Evolutionary conservation across 2,329 filamentous ascomycete genomes (phyloP), one percentile per base, ranked within the genome.

Genomic region (Phoma sp.): DNA sequence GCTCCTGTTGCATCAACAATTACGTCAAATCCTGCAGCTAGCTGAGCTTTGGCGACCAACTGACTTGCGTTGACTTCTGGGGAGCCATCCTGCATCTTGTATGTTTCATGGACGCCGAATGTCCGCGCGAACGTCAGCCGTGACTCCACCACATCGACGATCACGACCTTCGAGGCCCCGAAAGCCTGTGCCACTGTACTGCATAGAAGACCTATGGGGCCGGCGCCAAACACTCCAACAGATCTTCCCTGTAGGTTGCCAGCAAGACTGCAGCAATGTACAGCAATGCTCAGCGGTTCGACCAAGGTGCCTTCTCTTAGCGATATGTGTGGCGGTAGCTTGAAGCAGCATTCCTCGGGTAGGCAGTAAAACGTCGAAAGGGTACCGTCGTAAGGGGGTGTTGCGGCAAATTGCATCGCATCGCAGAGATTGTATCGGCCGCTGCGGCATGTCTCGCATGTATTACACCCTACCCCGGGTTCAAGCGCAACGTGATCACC

Each of bases 241-340:
- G 55, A 40, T 21, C 44, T 57, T 31, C 60, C 60, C 38, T 51
- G 54, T 24, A 57, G 13, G 25, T 65, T 55, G 19, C 66, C 63
- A 8, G 89, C 86, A 53, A 83, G 46, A 15, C 59, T 64, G 46
- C 59, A 63, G 6, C 63, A 51, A 41, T 69, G 65, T 12, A 71
- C 67, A 10, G 67, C 68, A 12, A 70, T 64, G 0, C 60, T 60
- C 9, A 71, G 53, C 6, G 68, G 68, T 37, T 71, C 68, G 4
- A 71, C 59, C 51, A 71, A 43, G 3, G 67, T 67, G 10, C 60
- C 68, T 39, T 71, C 61, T 50, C 69, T 60, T 36, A 69, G 47
- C 31, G 58, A 48, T 24, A 71, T 60, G 39, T 63, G 55, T n/a
- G 60, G 54, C 4, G 67, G 66, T 12, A 71, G 58, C 47, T 62